Base-by-base conservation (phyloP, 805 yeast genomes). In the Scheffersomyces coipomensis region DNA sequence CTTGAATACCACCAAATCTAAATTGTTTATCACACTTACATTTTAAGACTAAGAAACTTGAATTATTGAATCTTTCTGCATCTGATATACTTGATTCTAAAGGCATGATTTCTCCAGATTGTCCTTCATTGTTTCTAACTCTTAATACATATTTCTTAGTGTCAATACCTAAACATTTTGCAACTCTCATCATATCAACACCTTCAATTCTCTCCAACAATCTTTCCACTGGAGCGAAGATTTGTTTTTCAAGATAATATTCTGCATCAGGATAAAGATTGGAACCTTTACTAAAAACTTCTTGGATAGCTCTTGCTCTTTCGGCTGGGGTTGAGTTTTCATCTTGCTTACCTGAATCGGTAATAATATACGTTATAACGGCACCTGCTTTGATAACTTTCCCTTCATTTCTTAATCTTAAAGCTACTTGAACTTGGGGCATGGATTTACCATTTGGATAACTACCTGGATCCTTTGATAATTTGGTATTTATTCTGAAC, bases 401-500 rank as follows among this genome's bases (percentile, higher is more conserved):
- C 25, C 98, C 97, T 44, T 81, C 83, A n/a, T 75, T 77, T 48
- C 86, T 69, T 62, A 88, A 71, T 50, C 93, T 75, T 43, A 88
- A 66, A 0, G 98, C 99, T 26, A 89, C 97, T 57, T 85, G 93
- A 12, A 93, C 96, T 19, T 88, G 89, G 40, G 96, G 93, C 81
- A 84, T 80, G 32, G 78, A 76, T 47, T 85, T 85, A 18, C 85
- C 90, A 47, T 80, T 81, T 2, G 91, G 89, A 58, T 93, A 93
- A 36, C 81, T 81, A 22, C 68, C 69, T 4, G 98, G 97, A 51
- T 89, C 96, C 56, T 91, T 93, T 1, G 96, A 85, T 32, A 93
- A 71, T 52, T 79, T 81, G n/a, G 93, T 90, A 55, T 90, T 86
- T 49, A 93, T 88, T 50, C 84, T 79, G 56, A 72, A 85, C 56